Conservation (phyloP, 257 asterid genomes). For the Nicotiana sylvestris region DNA sequence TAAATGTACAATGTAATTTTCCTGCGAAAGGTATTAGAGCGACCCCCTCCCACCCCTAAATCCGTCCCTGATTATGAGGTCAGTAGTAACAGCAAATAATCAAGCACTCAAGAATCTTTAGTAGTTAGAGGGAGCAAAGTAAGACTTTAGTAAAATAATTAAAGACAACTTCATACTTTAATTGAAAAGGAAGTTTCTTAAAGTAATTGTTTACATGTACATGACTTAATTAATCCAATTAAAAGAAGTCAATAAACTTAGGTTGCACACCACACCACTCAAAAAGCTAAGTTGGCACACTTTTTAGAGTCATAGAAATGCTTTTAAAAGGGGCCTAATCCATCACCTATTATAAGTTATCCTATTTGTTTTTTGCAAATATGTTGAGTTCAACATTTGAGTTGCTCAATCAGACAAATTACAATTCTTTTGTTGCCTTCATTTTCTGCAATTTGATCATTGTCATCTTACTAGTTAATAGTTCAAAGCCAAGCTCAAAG, state of each 20-base stretch:
- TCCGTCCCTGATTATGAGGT: background rate
- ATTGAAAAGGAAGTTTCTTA: background rate
- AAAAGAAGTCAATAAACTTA: background rate
- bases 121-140: background rate
- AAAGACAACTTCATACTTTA: background rate
- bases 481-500: background rate
- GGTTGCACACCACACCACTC: background rate
- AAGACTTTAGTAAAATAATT: background rate
- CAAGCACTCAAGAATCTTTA: background rate
- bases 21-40: too few species aligned
- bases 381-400: conserved; percentile 14
- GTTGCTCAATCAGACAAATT: background rate
- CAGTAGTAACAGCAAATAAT: background rate
- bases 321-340: background rate
- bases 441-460: conserved; percentile 6
- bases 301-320: background rate
- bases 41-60: background rate
- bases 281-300: background rate
- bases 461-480: background rate
- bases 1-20: too few species aligned
- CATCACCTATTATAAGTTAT: background rate
- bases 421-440: conserved; percentile 9
- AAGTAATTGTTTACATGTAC: background rate
- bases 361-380: background rate
- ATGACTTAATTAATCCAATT: background rate